Percentiles rank a stretch among this genome's conserved stretches.
phyloP scores from a whole-genome alignment of 495 filamentous ascomycete species.

The Lepraria neglecta region DNA sequence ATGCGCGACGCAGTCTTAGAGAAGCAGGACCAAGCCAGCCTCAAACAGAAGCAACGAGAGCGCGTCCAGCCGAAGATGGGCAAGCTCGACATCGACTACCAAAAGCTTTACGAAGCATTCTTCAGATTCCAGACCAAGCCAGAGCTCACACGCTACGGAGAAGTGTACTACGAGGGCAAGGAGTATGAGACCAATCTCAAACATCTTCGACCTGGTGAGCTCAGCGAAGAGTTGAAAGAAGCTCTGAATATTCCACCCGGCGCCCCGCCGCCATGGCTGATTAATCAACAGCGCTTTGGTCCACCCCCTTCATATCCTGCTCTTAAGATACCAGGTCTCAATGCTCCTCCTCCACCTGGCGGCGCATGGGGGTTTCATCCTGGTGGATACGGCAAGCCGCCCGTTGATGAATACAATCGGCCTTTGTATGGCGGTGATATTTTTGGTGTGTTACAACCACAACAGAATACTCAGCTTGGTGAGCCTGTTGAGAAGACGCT shows the following conservation, averaged over 20 bases:
- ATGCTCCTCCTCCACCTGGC: constrained; percentile 92
- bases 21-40: constrained; percentile 80
- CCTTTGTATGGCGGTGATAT: constrained; percentile 92
- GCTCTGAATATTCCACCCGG: constrained; percentile 91
- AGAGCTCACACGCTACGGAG: constrained; percentile 85
- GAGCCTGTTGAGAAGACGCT: constrained; percentile 82
- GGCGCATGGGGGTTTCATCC: constrained; percentile 92
- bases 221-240: constrained; percentile 85
- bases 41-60: constrained; percentile 95
- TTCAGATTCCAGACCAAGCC: constrained; percentile 97
- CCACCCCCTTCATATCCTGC: constrained; percentile 90
- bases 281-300: constrained; percentile 90
- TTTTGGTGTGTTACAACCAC: constrained; percentile 72
- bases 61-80: constrained; percentile 95
- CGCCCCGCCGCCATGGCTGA: constrained; percentile 92
- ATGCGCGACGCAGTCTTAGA: constrained; percentile 96
- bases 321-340: constrained; percentile 87
- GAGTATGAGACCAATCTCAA: constrained; percentile 93
- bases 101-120: constrained; percentile 95
- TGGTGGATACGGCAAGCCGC: constrained; percentile 92
- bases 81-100: constrained; percentile 95
- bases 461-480: constrained; percentile 53
- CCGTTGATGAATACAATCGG: constrained; percentile 82
- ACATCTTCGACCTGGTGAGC: constrained; percentile 81
- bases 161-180: constrained; percentile 98